A percentile compares a stretch with the other conserved stretches of the same genome.
Evolutionary conservation across 2,329 filamentous ascomycete species (phyloP).

Genomic region (Fusarium neocosmosporiellum): DNA sequence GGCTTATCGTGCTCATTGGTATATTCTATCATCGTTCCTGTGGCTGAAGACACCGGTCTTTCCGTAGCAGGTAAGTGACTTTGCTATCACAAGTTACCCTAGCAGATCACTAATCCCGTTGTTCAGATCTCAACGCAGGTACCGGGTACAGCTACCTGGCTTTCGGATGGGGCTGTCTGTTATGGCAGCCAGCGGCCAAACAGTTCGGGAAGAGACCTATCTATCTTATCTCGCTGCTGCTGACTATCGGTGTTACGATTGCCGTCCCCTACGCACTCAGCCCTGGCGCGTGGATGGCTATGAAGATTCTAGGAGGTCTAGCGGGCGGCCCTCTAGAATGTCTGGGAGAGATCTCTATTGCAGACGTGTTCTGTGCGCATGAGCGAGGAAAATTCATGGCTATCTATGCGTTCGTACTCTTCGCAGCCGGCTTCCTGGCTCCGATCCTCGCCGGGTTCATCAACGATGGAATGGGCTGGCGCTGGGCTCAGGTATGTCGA

Average conservation of each 20-base stretch:
- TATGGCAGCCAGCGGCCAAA: constrained; percentile 48
- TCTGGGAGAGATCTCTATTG: constrained; percentile 44
- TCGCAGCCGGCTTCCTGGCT: constrained; percentile 45
- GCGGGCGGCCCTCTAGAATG: constrained; percentile 46
- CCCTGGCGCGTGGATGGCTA: constrained; percentile 39
- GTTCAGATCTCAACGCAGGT: too few relatives aligned
- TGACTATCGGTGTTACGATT: constrained; percentile 42
- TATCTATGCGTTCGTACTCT: constrained; percentile 44
- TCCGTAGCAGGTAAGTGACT: constrained; percentile 26
- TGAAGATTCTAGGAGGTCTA: constrained; percentile 44
- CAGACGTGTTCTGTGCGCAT: constrained; percentile 45
- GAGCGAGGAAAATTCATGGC: constrained; percentile 44
- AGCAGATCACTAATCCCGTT: too few relatives aligned
- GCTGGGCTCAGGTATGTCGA: constrained; percentile 44
- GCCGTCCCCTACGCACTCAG: constrained; percentile 43
- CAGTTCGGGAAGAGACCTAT: constrained; percentile 47
- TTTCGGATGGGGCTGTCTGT: constrained; percentile 48
- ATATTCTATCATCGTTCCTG: constrained; percentile 47
- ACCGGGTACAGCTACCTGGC: constrained; percentile 28
- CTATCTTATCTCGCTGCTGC: constrained; percentile 44
- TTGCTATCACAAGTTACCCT: constrained; percentile 7
- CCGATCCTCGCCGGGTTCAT: constrained; percentile 50
- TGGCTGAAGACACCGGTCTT: constrained; percentile 33
- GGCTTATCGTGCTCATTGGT: constrained; percentile 42
- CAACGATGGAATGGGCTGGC: constrained; percentile 45